Conservation (phyloP, 2,329 filamentous ascomycete species). For the Aureobasidium sp. region DNA sequence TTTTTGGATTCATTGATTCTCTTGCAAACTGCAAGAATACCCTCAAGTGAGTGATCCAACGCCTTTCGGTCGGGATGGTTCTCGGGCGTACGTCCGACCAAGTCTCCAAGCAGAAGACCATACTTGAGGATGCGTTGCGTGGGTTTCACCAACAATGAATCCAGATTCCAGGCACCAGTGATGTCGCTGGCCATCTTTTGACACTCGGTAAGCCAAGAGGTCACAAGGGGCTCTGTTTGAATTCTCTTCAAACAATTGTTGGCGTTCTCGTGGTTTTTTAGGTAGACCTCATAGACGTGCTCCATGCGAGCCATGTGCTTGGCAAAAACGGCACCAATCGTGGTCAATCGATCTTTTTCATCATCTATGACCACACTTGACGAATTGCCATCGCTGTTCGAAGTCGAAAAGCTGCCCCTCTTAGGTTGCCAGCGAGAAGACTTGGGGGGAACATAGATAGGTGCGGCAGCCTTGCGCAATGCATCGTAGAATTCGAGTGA, state of each 20-base stretch:
- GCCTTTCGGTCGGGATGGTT: slow-evolving; percentile 72
- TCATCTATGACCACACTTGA: slow-evolving; percentile 18
- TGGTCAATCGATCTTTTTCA: slow-evolving; percentile 48
- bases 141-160: slow-evolving; percentile 94
- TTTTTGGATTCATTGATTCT: slow-evolving; percentile 93
- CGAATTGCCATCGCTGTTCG: slow-evolving; percentile 28
- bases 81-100: slow-evolving; percentile 68
- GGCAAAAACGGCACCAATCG: slow-evolving; percentile 51
- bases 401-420: slow-evolving; percentile 39
- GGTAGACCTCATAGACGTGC: slow-evolving; percentile 54
- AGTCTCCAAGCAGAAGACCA: slow-evolving; percentile 70
- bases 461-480: slow-evolving; percentile 70
- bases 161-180: slow-evolving; percentile 87
- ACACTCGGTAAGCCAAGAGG: slow-evolving; percentile 85
- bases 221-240: slow-evolving; percentile 51
- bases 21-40: slow-evolving; percentile 51
- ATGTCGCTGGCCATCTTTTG: slow-evolving; percentile 86
- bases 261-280: slow-evolving; percentile 56
- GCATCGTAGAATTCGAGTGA: slow-evolving; percentile 70
- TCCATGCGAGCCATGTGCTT: slow-evolving; percentile 51
- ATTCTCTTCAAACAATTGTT: slow-evolving; percentile 50
- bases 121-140: slow-evolving; percentile 94
- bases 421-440: slow-evolving; percentile 43
- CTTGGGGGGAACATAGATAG: slow-evolving; percentile 63
- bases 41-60: slow-evolving; percentile 64